phyloP scores from a whole-genome alignment of 176 grass and related monocot genomes.

The Lolium rigidum region DNA sequence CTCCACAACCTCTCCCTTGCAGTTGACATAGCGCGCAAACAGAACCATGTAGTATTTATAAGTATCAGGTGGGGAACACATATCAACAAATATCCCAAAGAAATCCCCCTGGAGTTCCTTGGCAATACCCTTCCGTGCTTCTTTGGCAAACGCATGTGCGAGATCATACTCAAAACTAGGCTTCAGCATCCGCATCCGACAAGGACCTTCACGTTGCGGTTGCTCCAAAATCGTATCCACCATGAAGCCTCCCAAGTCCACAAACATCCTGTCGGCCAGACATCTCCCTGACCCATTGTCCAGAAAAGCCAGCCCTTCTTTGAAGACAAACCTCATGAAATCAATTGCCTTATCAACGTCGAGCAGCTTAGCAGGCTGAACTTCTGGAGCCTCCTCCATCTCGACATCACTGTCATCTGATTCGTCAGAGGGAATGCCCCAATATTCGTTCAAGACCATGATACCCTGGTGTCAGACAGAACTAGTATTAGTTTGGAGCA shows the following conservation, averaged over 20 bases:
- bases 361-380: neutral
- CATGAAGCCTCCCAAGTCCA: conserved; percentile 19
- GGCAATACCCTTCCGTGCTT: conserved; percentile 41
- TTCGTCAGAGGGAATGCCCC: neutral
- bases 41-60: conserved; percentile 21
- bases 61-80: neutral
- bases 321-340: conserved; percentile 39
- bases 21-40: conserved; percentile 35
- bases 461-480: conserved; percentile 34
- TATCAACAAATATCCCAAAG: conserved; percentile 38
- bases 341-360: conserved; percentile 30
- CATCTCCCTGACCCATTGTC: conserved; percentile 45
- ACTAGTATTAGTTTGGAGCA: neutral
- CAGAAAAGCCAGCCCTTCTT: conserved; percentile 43
- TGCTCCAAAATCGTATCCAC: neutral
- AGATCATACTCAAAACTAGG: conserved; percentile 32
- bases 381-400: neutral
- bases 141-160: conserved; percentile 22
- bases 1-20: conserved; percentile 36
- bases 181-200: conserved; percentile 17
- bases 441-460: neutral
- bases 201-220: neutral
- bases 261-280: conserved; percentile 31
- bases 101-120: conserved; percentile 36
- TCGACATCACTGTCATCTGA: neutral